These are phyloP conservation scores for Hirschioporus abietinus DNA, from an alignment of 768 basidiomycete species.

Conservation along the genomic window DNA sequence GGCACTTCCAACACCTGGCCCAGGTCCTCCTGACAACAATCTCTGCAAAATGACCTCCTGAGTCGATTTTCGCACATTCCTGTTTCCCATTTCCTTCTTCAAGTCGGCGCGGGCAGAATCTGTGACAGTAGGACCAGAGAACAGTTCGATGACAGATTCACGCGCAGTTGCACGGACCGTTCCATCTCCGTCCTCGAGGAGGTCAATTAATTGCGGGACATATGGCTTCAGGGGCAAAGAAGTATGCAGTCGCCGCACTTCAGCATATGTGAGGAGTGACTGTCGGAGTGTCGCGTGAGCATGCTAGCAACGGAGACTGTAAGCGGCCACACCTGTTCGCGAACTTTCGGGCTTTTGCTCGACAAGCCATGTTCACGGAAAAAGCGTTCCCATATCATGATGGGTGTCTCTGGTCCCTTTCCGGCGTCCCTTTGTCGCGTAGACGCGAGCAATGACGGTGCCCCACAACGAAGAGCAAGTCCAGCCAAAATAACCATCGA, in stretches of 20 bases:
- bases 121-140: conserved; percentile 75
- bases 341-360: conserved; percentile 82
- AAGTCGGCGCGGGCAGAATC: conserved; percentile 88
- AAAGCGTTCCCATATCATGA: conserved; percentile 64
- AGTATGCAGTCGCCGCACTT: conserved; percentile 65
- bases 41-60: conserved; percentile 73
- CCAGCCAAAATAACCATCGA: conserved; percentile 70
- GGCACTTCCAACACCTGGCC: conserved; percentile 32
- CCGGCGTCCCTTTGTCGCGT: conserved; percentile 31
- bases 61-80: conserved; percentile 82
- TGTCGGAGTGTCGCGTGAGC: conserved; percentile 3
- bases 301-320: conserved; percentile 6
- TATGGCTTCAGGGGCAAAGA: conserved; percentile 80
- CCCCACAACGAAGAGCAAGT: conserved; percentile 58
- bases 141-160: conserved; percentile 75
- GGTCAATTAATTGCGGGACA: conserved; percentile 71
- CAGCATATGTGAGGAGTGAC: conserved; percentile 53
- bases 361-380: conserved; percentile 66
- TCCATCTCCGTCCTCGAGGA: conserved; percentile 86
- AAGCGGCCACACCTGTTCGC: conserved; percentile 68
- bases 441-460: conserved; percentile 37
- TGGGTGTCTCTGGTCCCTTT: conserved; percentile 66
- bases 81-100: conserved; percentile 86
- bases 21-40: conserved; percentile 41
- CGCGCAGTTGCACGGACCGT: conserved; percentile 85